Conservation (phyloP, 768 basidiomycete species). For the Lanmaoa pseudosensibilis region DNA sequence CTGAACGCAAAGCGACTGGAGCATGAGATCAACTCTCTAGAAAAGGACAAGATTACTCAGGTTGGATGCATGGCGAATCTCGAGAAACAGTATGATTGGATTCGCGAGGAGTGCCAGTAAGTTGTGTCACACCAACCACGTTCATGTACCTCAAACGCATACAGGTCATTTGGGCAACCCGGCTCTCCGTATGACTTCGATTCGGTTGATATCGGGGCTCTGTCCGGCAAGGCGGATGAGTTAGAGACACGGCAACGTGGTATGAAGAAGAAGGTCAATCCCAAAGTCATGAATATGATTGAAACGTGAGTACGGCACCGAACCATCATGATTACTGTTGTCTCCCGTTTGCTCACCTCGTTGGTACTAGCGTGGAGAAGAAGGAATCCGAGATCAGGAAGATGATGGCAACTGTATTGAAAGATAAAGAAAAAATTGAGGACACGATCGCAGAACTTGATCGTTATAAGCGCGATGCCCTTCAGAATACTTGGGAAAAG, state of each 20-base stretch:
- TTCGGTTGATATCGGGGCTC: constrained; percentile 55
- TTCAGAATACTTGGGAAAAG: constrained; percentile 95
- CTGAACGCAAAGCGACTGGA: constrained; percentile 63
- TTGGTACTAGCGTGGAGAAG: constrained; percentile 77
- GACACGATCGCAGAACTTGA: constrained; percentile 92
- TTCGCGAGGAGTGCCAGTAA: constrained; percentile 81
- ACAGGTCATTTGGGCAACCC: constrained; percentile 79
- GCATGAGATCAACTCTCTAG: constrained; percentile 61
- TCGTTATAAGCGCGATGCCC: constrained; percentile 88
- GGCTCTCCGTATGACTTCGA: constrained; percentile 83
- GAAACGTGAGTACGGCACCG: constrained; percentile 62
- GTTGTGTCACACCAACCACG: constrained; percentile 29
- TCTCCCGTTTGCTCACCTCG: not conserved
- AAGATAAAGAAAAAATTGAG: constrained; percentile 95
- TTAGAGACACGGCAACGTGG: constrained; percentile 77
- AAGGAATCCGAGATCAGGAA: constrained; percentile 83
- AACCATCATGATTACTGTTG: not conserved
- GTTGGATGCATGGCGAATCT: constrained; percentile 54
- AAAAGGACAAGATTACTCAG: constrained; percentile 64
- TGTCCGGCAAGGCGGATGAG: constrained; percentile 67
- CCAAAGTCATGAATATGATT: constrained; percentile 94
- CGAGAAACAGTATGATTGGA: constrained; percentile 90
- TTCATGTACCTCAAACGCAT: constrained; percentile 1
- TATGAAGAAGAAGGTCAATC: constrained; percentile 95
- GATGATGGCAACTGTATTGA: constrained; percentile 83